Evolutionary conservation across 2,329 filamentous ascomycete genomes (phyloP).

Genomic region (Penicillium freii): DNA sequence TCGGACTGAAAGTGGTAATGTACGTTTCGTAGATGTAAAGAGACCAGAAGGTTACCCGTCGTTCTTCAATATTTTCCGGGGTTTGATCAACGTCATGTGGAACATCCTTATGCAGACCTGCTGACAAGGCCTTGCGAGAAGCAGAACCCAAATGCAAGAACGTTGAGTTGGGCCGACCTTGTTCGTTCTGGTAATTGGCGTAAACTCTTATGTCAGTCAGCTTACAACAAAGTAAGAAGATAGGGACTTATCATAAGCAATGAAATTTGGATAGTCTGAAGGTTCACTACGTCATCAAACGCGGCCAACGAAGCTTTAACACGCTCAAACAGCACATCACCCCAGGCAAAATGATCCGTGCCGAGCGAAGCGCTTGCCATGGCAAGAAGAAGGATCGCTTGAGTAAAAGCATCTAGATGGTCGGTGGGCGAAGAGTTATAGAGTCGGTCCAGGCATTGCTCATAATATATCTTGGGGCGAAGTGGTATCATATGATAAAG

Average conservation of each 20-base stretch:
- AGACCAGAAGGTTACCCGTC: constrained; percentile 42
- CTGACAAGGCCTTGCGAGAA: constrained; percentile 44
- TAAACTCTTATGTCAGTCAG: constrained; percentile 21
- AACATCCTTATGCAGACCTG: constrained; percentile 46
- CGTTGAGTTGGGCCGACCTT: constrained; percentile 45
- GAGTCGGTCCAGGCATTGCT: constrained; percentile 36
- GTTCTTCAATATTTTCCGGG: constrained; percentile 37
- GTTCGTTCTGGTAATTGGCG: constrained; percentile 47
- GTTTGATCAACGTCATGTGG: constrained; percentile 32
- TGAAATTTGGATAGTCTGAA: constrained; percentile 46
- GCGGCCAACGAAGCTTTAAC: constrained; percentile 40
- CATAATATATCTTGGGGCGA: constrained; percentile 36
- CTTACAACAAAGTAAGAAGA: not conserved
- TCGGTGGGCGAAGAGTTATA: constrained; percentile 34
- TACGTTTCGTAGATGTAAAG: constrained; percentile 48
- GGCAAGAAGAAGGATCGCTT: constrained; percentile 40
- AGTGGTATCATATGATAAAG: constrained; percentile 43
- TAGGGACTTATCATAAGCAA: constrained; percentile 47
- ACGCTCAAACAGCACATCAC: constrained; percentile 45
- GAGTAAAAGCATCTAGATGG: constrained; percentile 36
- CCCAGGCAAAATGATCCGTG: constrained; percentile 41
- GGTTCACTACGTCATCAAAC: constrained; percentile 47
- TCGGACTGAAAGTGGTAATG: constrained; percentile 9
- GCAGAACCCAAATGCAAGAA: constrained; percentile 45
- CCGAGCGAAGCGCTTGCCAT: constrained; percentile 42